Conservation (phyloP, 345 rosid genomes). For the Iberis pinnata region DNA sequence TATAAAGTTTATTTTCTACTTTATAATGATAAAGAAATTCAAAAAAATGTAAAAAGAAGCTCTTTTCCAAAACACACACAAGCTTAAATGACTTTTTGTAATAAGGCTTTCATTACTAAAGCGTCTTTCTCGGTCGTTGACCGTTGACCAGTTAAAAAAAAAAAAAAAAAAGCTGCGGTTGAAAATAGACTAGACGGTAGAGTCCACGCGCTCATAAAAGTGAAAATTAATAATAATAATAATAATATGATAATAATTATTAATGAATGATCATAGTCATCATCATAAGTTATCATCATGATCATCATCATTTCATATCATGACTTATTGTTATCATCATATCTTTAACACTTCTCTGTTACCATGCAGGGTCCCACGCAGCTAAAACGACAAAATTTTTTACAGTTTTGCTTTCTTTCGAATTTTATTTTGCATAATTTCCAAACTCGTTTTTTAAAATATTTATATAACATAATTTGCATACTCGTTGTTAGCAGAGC, state of each 20-base stretch:
- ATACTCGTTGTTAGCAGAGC: too few relatives aligned
- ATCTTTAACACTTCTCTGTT: slow-evolving; percentile 9
- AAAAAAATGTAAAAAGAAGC: neutral
- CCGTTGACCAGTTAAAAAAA: slow-evolving; percentile 18
- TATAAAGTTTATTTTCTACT: too few relatives aligned
- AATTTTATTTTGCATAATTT: too few relatives aligned
- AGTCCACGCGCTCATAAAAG: slow-evolving; percentile 24
- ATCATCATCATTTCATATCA: slow-evolving; percentile 25
- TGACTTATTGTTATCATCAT: slow-evolving; percentile 30
- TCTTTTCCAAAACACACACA: slow-evolving; percentile 25
- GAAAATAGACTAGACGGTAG: slow-evolving; percentile 11
- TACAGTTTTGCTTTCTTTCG: slow-evolving; percentile 12
- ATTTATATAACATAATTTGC: too few relatives aligned
- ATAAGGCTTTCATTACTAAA: slow-evolving; percentile 29
- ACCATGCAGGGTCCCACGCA: slow-evolving; percentile 16
- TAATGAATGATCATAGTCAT: slow-evolving; percentile 16
- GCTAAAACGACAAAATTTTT: slow-evolving; percentile 11
- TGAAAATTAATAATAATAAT: neutral
- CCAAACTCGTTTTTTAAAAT: too few relatives aligned
- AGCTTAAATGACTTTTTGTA: slow-evolving; percentile 12
- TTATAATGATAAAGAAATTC: too few relatives aligned
- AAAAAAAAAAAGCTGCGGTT: slow-evolving; percentile 18
- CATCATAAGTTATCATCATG: slow-evolving; percentile 3
- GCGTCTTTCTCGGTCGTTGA: slow-evolving; percentile 35
- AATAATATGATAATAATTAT: slow-evolving; percentile 18